A percentile compares a stretch with the other conserved stretches of the same genome.
Conservation (phyloP, 768 basidiomycete genomes). For the Tricholoma sp. region DNA sequence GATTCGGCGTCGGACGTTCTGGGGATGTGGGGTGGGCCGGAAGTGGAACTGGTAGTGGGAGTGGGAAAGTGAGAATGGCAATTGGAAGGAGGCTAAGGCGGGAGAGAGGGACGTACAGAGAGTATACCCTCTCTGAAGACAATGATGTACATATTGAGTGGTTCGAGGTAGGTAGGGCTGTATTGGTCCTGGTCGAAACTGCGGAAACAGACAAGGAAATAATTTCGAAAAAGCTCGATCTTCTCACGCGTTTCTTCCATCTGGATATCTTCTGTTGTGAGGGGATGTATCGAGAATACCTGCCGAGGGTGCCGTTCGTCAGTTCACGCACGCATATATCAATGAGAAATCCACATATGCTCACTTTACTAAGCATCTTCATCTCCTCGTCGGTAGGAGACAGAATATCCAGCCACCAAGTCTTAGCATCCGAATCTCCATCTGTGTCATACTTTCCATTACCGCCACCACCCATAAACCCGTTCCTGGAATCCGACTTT, state of each 20-base stretch:
- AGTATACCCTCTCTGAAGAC: conserved; percentile 96
- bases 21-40: conserved; percentile 93
- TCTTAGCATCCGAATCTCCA: conserved; percentile 60
- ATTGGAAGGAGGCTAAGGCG: background rate
- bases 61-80: background rate
- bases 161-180: conserved; percentile 94
- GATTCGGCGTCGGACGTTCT: conserved; percentile 95
- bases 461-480: background rate
- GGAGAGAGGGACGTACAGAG: conserved; percentile 67
- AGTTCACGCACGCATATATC: background rate
- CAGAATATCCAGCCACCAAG: conserved; percentile 96
- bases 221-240: conserved; percentile 98
- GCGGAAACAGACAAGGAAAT: conserved; percentile 98
- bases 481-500: background rate
- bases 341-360: conserved; percentile 7
- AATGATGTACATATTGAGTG: conserved; percentile 99
- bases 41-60: conserved; percentile 79
- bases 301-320: conserved; percentile 21
- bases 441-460: conserved; percentile 4
- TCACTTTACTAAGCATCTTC: conserved; percentile 90
- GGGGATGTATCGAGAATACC: conserved; percentile 96
- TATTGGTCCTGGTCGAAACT: conserved; percentile 99
- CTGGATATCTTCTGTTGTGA: conserved; percentile 98
- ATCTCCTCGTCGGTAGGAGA: conserved; percentile 98
- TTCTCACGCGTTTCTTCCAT: conserved; percentile 99